Percentiles rank a stretch among this genome's conserved stretches.
Evolutionary conservation across 139 green algal genomes (phyloP).

Genomic region (Ulvella scutata): DNA sequence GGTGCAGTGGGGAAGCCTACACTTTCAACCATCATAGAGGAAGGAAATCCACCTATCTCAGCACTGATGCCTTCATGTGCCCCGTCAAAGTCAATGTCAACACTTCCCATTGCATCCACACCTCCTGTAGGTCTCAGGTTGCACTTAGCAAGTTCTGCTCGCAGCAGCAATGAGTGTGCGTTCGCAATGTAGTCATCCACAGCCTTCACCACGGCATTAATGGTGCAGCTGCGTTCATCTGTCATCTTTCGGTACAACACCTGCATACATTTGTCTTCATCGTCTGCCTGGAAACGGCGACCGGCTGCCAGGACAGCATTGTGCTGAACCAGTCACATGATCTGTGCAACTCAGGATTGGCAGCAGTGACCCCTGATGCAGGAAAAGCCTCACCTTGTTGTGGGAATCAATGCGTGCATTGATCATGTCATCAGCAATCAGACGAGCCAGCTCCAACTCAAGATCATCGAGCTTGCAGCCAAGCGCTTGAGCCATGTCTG

Average conservation of each 20-base stretch:
- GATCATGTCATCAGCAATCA: background rate
- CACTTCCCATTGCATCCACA: background rate
- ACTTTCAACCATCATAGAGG: no score
- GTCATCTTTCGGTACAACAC: background rate
- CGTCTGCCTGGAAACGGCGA: no score
- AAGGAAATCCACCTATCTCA: no score
- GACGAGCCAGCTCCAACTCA: background rate
- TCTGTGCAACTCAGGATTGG: no score
- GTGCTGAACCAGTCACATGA: no score
- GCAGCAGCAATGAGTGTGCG: background rate
- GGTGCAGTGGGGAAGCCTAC: no score
- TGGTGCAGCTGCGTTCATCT: background rate
- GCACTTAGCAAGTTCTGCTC: background rate
- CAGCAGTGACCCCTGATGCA: no score
- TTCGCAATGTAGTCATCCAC: background rate
- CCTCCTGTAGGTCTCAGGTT: background rate
- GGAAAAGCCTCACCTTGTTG: background rate
- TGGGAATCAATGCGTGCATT: background rate
- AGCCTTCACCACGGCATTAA: background rate
- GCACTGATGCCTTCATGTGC: no score
- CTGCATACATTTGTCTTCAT: background rate
- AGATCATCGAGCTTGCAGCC: background rate
- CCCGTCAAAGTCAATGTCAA: background rate
- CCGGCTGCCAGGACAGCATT: no score
- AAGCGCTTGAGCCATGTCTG: background rate